Base-by-base conservation (phyloP, 164 flowering plant species). In the Piper longum region DNA sequence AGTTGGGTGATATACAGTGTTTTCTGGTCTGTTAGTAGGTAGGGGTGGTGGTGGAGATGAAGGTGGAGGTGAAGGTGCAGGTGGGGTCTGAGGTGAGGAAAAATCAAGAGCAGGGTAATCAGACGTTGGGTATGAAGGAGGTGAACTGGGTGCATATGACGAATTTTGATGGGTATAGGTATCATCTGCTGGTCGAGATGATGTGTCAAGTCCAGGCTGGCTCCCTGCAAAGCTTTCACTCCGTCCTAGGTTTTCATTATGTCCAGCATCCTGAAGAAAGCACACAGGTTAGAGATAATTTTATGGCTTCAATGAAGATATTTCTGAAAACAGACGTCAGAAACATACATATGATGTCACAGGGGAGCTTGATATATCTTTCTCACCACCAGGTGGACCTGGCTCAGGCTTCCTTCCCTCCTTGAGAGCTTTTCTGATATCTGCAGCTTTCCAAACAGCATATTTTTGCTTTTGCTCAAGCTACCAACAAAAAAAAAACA, bases 391-490 rank as follows among this genome's bases (percentile, higher is more conserved):
- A 64, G 95, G 97, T 13, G 95, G 90, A 11, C 99, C 97, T 42
- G 97, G 85, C 41, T 64, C 80, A 56, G 96, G 97, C 65, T 73
- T 90, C 77, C 97, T 79, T 65, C 99, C 99, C 75, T 93, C 99
- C 75, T 88, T 93, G 74, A 93, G 56, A 70, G 99, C 99, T 78
- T 87, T 93, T 74, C 97, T 81, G 61, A 90, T 88, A 77, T 93
- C 99, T 45, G 88, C 97, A 71, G 97, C 99, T 78, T 93, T 93
- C 99, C 99, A 93, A n/a, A 65, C 92, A 64, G 99, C 92, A 85
- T 93, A 90, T 71, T 90, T 93, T 71, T 88, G 97, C 70, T 86
- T 93, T 74, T 93, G 96, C 77, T 88, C 96, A 65, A 93, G 80
- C 99, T 93, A 79, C 97, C 90, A 83, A 61, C 59, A 70, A 70